Evolutionary conservation across 768 basidiomycete species (phyloP), one percentile per base, ranked within the genome.

Genomic region (Mycena vitilis): DNA sequence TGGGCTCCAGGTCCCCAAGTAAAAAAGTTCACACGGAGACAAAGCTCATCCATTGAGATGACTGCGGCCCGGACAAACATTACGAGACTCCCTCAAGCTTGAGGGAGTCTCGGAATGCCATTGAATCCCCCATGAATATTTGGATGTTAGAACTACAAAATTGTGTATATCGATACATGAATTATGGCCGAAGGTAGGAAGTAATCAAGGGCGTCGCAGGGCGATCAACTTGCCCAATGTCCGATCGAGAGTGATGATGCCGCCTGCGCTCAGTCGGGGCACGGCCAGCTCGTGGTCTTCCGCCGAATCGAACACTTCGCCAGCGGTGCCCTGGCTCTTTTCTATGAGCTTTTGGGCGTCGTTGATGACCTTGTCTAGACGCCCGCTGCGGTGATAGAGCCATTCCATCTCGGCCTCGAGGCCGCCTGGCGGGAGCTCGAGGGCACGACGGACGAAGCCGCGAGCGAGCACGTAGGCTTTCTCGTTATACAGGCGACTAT

Each of bases 381-480:
- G 87, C 42, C 87, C 86, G 60, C 85, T 81, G 38, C 82, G 82
- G 78, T 88, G 84, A 78, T 96, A 98, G 66, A 95, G 80, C 85
- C 90, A 89, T 23, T 79, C 80, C 62, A 98, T 86, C 78, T 96
- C 96, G 5, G 81, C 71, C 66, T 91, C 91, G 34, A 98, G 80
- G 10, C 89, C 87, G 44, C 88, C 85, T 5, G 89, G 86, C 23
- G 95, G 94, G 34, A 91, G 82, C 80, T 95, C 93, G 36, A 96
- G 87, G 15, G 95, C 95, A 20, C 93, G 90, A n/a, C 92, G 90
- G 56, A 96, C 89, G 76, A 97, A 98, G 10, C 91, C 93, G 37
- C 95, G 87, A 13, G 95, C 95, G 47, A 97, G 85, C 45, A 96
- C 94, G 73, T 93, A 96, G 6, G 95, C 95, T 77, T 96, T 96